These are phyloP conservation scores for Syncephalastrum sp. DNA, from an alignment of 371 early-diverging fungal species.

Conservation along the genomic window DNA sequence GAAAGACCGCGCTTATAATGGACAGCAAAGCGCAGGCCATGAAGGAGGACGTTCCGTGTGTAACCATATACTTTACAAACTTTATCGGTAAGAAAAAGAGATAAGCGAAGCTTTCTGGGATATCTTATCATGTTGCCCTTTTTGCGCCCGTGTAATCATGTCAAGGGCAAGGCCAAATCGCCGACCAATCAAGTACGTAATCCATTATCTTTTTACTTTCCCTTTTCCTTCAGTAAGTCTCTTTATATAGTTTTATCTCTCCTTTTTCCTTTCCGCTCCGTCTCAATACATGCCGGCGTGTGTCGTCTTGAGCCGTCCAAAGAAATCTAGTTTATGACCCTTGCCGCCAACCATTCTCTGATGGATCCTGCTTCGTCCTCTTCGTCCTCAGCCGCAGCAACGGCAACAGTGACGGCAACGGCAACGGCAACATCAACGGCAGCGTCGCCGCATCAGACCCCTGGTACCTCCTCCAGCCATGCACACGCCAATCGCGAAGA, in stretches of 20 bases:
- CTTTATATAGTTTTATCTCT: slow-evolving; percentile 7
- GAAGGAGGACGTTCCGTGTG: too few species aligned
- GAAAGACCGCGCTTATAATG: too few species aligned
- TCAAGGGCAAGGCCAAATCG: slow-evolving; percentile 5
- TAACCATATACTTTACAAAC: too few species aligned
- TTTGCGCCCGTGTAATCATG: neutral
- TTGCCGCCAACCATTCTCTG: slow-evolving; percentile 1
- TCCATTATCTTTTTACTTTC: slow-evolving; percentile 2
- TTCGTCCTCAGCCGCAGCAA: neutral
- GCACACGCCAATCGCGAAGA: neutral
- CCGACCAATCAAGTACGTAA: slow-evolving; percentile 6
- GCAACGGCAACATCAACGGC: neutral
- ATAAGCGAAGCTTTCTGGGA: too few species aligned
- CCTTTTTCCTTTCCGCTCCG: neutral
- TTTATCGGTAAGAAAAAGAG: too few species aligned
- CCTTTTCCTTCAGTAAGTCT: slow-evolving; percentile 4
- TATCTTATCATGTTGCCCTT: neutral
- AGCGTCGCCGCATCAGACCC: neutral
- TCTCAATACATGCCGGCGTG: neutral
- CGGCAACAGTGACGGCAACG: neutral
- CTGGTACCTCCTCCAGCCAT: slow-evolving; percentile 1
- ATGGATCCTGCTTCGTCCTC: neutral
- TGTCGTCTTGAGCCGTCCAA: neutral
- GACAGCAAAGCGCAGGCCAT: too few species aligned
- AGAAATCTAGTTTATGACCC: slow-evolving; percentile 4